phyloP scores from a whole-genome alignment of 2,329 filamentous ascomycete species.

The Colletotrichum sp. region DNA sequence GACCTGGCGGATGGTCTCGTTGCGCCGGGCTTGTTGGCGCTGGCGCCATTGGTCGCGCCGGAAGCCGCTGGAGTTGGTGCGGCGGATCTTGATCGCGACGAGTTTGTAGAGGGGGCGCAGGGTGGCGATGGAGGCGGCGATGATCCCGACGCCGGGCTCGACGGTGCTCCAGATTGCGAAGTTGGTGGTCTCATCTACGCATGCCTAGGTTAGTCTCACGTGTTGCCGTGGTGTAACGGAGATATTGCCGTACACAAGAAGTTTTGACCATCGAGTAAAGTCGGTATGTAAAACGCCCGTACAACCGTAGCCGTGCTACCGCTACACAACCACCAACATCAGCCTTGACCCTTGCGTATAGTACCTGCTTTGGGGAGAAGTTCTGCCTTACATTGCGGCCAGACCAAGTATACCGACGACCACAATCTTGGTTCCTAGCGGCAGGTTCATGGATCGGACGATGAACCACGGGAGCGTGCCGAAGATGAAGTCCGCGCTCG shows the following conservation, averaged over 20 bases:
- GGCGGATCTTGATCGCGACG: background rate
- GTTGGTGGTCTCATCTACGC: constrained; percentile 38
- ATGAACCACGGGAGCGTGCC: constrained; percentile 42
- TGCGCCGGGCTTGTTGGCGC: background rate
- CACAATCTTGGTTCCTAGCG: constrained; percentile 39
- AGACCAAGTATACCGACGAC: constrained; percentile 35
- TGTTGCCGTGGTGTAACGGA: rapidly evolving
- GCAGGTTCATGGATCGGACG: constrained; percentile 45
- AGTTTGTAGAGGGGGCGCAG: constrained; percentile 34
- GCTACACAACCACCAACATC: background rate
- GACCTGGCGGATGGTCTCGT: background rate
- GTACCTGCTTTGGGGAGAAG: background rate
- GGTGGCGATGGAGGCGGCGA: constrained; percentile 41
- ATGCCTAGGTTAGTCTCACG: too few species aligned
- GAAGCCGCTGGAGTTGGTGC: background rate
- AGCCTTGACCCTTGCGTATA: background rate
- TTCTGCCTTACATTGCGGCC: constrained; percentile 31
- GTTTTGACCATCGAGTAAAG: constrained; percentile 39
- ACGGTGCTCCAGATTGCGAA: constrained; percentile 51
- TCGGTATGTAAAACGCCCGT: constrained; percentile 44
- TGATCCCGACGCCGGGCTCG: constrained; percentile 46
- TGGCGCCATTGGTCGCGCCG: background rate
- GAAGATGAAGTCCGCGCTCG: constrained; percentile 42
- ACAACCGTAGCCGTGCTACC: constrained; percentile 44
- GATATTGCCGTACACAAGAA: constrained; percentile 30